phyloP scores from a whole-genome alignment of 1,284 basidiomycete species.

The Leccinum griseonigrum region DNA sequence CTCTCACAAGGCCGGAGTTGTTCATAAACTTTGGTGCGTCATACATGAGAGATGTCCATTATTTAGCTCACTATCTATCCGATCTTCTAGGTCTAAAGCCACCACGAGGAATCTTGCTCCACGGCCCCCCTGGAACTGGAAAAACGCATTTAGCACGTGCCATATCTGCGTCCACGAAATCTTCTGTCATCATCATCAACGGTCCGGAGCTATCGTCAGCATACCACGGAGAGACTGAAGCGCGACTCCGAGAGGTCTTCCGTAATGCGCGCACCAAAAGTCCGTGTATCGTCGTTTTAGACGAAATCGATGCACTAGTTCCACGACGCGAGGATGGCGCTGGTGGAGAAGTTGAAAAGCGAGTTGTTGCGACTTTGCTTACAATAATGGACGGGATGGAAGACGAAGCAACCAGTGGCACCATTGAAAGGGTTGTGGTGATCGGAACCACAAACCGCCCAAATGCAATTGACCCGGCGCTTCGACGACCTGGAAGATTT shows the following conservation, averaged over 20 bases:
- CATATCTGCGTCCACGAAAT: slow-evolving; percentile 78
- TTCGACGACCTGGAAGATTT: slow-evolving; percentile 91
- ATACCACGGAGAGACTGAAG: slow-evolving; percentile 96
- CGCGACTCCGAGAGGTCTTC: slow-evolving; percentile 87
- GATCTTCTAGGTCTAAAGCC: slow-evolving; percentile 71
- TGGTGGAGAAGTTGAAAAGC: slow-evolving; percentile 91
- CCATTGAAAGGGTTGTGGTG: slow-evolving; percentile 74
- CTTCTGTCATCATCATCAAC: slow-evolving; percentile 85
- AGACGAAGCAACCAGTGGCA: slow-evolving; percentile 44
- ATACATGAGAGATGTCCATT: not conserved
- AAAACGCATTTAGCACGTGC: slow-evolving; percentile 93
- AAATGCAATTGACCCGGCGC: slow-evolving; percentile 95
- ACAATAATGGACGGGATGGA: slow-evolving; percentile 96
- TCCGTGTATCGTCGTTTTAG: slow-evolving; percentile 92
- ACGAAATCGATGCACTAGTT: slow-evolving; percentile 95
- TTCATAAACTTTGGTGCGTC: slow-evolving; percentile 82
- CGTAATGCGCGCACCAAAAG: slow-evolving; percentile 76
- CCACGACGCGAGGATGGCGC: slow-evolving; percentile 86
- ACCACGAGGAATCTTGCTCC: slow-evolving; percentile 85
- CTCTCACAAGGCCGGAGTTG: slow-evolving; percentile 85
- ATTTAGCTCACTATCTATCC: slow-evolving; percentile 12
- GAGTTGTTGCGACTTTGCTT: slow-evolving; percentile 93
- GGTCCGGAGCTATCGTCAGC: slow-evolving; percentile 94
- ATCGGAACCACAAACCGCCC: slow-evolving; percentile 97
- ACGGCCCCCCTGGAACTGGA: slow-evolving; percentile 93